Evolutionary conservation across 2,329 filamentous ascomycete genomes (phyloP), one percentile per base, ranked within the genome.

Genomic region (Podosphaera leucotricha): DNA sequence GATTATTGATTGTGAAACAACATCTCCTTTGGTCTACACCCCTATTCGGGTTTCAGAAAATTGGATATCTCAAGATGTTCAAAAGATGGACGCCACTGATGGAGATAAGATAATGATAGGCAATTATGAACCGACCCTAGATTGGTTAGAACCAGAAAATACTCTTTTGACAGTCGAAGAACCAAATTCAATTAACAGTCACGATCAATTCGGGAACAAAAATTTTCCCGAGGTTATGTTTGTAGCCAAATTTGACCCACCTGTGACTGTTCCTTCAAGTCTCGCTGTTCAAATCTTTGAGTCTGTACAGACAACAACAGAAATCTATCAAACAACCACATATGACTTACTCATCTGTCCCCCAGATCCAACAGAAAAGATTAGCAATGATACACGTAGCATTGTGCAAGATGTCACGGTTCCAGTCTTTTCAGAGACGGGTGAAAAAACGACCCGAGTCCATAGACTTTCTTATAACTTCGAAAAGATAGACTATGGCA

Each of bases 131-230:
- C 56, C 60, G 0, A 61, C 73, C 28, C 57, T 77, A 30, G 74
- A 83, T 61, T 87, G 81, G 81, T 67, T 75, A 36, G 77, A 86
- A 46, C 81, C 81, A 0, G 69, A 73, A 2, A 71, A 72, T 42
- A 76, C 74, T 1, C 66, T 78, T 22, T 55, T 80, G 11, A 52
- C 68, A 62, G 11, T 62, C 61, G 44, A 49, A 19, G 55, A 52
- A 15, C 59, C 66, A 39, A 62, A 66, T 47, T 63, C 60, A 48
- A 71, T 76, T 60, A 65, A 70, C 38, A 59, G 71, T 42, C 62
- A 75, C 28, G 64, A 67, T n/a, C 58, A 63, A 47, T 57, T 66
- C 18, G 49, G 59, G 6, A 59, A 55, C 2, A 63, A 65, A 1
- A 73, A 73, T 48, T 65, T 80, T 3, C 78, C 79, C 3, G 73